These are phyloP conservation scores for Cryptococcus sp. DNA, from an alignment of 1,284 basidiomycete genomes.

Conservation along the genomic window DNA sequence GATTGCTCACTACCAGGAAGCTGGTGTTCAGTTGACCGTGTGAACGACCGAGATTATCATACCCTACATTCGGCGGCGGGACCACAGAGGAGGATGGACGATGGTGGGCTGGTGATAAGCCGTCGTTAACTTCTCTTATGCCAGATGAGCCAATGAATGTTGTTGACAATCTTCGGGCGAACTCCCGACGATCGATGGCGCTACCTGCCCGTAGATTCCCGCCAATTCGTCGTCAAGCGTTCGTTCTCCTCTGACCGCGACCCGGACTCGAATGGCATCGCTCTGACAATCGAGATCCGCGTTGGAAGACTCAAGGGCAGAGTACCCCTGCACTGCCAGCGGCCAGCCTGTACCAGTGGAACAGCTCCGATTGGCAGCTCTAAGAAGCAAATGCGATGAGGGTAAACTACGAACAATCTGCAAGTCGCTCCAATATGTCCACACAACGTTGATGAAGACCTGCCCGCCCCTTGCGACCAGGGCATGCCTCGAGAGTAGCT, in stretches of 20 bases:
- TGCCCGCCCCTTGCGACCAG: background rate
- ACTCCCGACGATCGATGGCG: constrained; percentile 9
- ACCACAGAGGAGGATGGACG: no score
- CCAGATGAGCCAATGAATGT: no score
- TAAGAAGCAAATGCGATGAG: background rate
- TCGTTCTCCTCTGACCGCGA: constrained; percentile 12
- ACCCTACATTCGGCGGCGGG: no score
- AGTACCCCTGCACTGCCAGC: constrained; percentile 13
- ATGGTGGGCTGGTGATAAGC: no score
- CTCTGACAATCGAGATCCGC: background rate
- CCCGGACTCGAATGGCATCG: constrained; percentile 5
- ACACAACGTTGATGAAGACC: constrained; percentile 10
- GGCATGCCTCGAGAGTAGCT: background rate
- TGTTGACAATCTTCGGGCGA: background rate
- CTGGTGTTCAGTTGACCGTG: no score
- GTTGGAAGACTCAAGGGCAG: constrained; percentile 8
- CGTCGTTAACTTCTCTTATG: no score
- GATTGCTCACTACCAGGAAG: no score
- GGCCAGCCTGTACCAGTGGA: constrained; percentile 11
- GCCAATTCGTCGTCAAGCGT: constrained; percentile 17
- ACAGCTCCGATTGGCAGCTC: background rate
- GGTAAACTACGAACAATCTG: constrained; percentile 13
- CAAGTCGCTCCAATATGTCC: constrained; percentile 12
- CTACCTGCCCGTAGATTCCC: constrained; percentile 14
- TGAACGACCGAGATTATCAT: no score